These are phyloP conservation scores for Cicer arietinum DNA, from an alignment of 306 rosid genomes.

Conservation along the genomic window DNA sequence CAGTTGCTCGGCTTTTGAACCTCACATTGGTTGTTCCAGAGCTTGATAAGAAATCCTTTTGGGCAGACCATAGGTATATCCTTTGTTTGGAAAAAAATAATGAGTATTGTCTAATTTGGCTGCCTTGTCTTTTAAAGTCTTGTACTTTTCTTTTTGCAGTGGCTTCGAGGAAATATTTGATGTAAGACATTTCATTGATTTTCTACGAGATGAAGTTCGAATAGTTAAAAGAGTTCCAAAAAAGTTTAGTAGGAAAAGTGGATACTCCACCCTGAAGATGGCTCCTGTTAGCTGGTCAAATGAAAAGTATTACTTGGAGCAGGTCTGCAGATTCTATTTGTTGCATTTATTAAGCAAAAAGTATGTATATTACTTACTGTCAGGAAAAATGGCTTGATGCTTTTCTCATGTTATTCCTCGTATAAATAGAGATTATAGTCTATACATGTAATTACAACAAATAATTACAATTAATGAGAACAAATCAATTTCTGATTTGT, in stretches of 20 bases:
- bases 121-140: conserved; percentile 43
- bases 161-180: conserved; percentile 91
- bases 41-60: conserved; percentile 94
- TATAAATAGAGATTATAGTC: too few species aligned
- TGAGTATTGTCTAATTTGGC: conserved; percentile 38
- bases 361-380: neutral
- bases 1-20: conserved; percentile 92
- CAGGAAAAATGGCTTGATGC: too few species aligned
- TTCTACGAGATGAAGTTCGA: conserved; percentile 88
- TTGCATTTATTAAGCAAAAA: conserved; percentile 20
- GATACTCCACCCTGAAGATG: conserved; percentile 65
- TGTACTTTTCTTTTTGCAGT: conserved; percentile 59
- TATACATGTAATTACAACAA: too few species aligned
- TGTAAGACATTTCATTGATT: conserved; percentile 83
- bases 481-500: too few species aligned
- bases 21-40: conserved; percentile 98
- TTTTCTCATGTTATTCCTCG: too few species aligned
- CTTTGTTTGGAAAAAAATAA: conserved; percentile 35
- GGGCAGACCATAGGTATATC: conserved; percentile 95
- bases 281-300: conserved; percentile 99
- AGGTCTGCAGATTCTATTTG: conserved; percentile 61
- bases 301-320: conserved; percentile 81
- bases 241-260: conserved; percentile 64
- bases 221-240: conserved; percentile 93
- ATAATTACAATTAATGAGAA: too few species aligned